Evolutionary conservation across 106 monocot species (phyloP), one percentile per base, ranked within the genome.

Genomic region (Triglochin maritima): DNA sequence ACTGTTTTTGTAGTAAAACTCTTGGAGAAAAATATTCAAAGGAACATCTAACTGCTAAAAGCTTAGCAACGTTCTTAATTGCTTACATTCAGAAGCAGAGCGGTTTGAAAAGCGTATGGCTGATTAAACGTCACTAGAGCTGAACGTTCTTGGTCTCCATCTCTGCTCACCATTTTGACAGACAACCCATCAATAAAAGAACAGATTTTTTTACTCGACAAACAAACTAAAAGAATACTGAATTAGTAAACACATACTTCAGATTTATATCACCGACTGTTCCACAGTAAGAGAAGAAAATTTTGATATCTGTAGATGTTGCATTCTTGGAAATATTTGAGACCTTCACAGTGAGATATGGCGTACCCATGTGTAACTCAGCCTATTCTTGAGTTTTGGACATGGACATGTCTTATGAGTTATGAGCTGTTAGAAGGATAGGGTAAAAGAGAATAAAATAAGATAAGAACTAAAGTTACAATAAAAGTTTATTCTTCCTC

Each of bases 201-300:
- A 47, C 9, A 6, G 4, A 57, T 57, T 17, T 15, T 17, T 57
- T 47, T 2, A 59, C 8, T 60, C 7, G 5, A 48, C 15, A 1
- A 45, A 47, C 44, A 73, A 43, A 9, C 51, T 0, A 59, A 48
- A 61, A 13, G 9, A 14, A 45, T 6, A 44, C 0, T 29, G 66
- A 2, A 13, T 29, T 43, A 59, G 10, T 16, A 44, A 9, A 71
- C 73, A 87, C 87, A 80, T 68, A 29, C 44, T 76, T 51, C 47
- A 87, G 63, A 51, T 81, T 46, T 44, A 87, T 76, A 51, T 84
- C 58, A 68, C 79, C 78, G 56, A 83, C 47, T 4, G 80, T 71
- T 15, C 85, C 89, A 45, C 89, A 89, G 64, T 85, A 89, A 4
- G 85, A 85, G 56, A 85, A 89, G 72, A 89, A 83, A 60, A 17